Conservation (phyloP, 345 rosid genomes). For the Aquilaria malaccensis region DNA sequence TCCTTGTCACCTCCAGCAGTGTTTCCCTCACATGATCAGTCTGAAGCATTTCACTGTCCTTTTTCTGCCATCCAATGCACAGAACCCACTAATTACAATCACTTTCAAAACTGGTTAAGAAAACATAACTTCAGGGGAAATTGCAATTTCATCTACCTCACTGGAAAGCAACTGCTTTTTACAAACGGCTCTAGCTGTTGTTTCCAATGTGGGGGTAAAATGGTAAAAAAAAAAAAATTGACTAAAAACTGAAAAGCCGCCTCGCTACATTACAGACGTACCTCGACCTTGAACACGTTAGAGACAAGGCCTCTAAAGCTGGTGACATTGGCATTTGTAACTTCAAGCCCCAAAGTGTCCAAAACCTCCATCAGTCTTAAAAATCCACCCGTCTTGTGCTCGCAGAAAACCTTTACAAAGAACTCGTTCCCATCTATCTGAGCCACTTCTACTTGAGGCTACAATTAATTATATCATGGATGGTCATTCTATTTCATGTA, state of each 20-base stretch:
- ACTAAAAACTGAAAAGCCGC: too few species aligned
- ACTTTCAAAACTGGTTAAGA: neutral
- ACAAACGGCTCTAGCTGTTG: too few species aligned
- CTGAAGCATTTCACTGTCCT: constrained; percentile 60
- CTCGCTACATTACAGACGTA: constrained; percentile 11
- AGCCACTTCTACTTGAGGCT: constrained; percentile 90
- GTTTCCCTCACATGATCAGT: constrained; percentile 77
- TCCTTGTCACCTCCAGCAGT: constrained; percentile 62
- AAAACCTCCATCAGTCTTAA: constrained; percentile 77
- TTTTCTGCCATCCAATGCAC: constrained; percentile 42
- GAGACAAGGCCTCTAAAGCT: constrained; percentile 75
- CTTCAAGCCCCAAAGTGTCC: constrained; percentile 81
- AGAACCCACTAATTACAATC: too few species aligned
- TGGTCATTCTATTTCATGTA: neutral
- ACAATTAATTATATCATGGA: neutral
- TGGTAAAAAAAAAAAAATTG: neutral
- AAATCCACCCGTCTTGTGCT: constrained; percentile 80
- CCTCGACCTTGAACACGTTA: constrained; percentile 87
- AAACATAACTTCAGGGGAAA: neutral
- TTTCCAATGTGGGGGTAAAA: neutral
- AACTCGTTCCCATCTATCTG: constrained; percentile 82
- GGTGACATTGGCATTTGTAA: constrained; percentile 75
- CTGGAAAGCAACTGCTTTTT: too few species aligned
- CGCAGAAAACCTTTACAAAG: constrained; percentile 84
- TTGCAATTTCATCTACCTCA: too few species aligned